Evolutionary conservation across 2,329 filamentous ascomycete genomes (phyloP).

Genomic region (Neonectria hederae): DNA sequence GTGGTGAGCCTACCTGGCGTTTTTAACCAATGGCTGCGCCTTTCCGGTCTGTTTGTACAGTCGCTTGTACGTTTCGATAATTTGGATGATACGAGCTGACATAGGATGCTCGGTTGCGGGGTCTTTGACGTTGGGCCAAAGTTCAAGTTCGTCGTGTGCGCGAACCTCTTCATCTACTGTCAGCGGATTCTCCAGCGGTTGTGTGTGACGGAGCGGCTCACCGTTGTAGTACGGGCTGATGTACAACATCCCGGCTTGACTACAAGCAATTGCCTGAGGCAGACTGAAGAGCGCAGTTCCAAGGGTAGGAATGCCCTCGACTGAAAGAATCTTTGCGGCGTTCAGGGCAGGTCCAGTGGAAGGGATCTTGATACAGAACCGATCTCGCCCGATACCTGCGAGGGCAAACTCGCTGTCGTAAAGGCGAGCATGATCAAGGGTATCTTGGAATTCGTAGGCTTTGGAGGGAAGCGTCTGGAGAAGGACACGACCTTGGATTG

Average conservation of each 20-base stretch:
- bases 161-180: conserved; percentile 48
- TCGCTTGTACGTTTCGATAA: conserved; percentile 57
- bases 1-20: conserved; percentile 48
- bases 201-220: conserved; percentile 27
- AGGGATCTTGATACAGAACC: conserved; percentile 63
- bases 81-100: conserved; percentile 58
- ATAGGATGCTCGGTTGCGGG: conserved; percentile 58
- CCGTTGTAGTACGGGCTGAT: conserved; percentile 62
- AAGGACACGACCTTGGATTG: conserved; percentile 58
- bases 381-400: conserved; percentile 55
- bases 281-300: conserved; percentile 59
- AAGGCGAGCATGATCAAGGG: conserved; percentile 56
- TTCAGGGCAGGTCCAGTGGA: conserved; percentile 58
- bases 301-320: conserved; percentile 57
- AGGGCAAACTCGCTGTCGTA: conserved; percentile 58
- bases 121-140: conserved; percentile 59
- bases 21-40: conserved; percentile 58
- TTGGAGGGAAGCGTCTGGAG: conserved; percentile 58
- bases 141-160: conserved; percentile 52
- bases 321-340: conserved; percentile 53
- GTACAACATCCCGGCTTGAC: conserved; percentile 57
- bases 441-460: conserved; percentile 56
- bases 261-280: conserved; percentile 59
- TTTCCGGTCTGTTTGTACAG: conserved; percentile 58
- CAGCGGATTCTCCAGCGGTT: not conserved